Percentiles rank a stretch among this genome's conserved stretches.
Conservation (phyloP, 2,329 filamentous ascomycete species). For the Hymenoscyphus scutula region DNA sequence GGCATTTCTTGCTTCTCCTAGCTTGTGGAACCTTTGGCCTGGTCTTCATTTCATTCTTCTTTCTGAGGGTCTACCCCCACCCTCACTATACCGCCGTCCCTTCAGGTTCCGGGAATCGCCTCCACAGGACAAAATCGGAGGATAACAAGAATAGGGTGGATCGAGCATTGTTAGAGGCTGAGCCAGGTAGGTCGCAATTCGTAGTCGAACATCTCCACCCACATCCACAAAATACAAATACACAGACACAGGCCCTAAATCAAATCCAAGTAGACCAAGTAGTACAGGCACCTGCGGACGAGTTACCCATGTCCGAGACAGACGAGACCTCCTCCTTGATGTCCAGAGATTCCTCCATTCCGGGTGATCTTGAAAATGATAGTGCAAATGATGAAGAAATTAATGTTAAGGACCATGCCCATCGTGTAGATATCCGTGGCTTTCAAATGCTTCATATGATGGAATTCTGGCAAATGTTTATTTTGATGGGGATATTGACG, state of each 20-base stretch:
- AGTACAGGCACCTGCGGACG: conserved; percentile 30
- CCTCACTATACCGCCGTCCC: conserved; percentile 43
- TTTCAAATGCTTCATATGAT: conserved; percentile 66
- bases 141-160: conserved; percentile 42
- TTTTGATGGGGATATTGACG: conserved; percentile 83
- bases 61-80: conserved; percentile 71
- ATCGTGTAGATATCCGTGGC: conserved; percentile 88
- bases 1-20: conserved; percentile 75
- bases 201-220: conserved; percentile 33
- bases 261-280: conserved; percentile 29
- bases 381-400: conserved; percentile 45
- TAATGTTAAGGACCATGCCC: conserved; percentile 67
- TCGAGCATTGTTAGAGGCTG: conserved; percentile 42
- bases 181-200: conserved; percentile 63
- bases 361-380: conserved; percentile 43
- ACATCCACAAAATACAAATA: not conserved
- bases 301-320: conserved; percentile 39
- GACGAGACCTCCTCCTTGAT: conserved; percentile 83
- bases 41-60: conserved; percentile 76
- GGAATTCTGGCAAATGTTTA: conserved; percentile 90
- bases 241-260: conserved; percentile 32
- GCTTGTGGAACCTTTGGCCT: conserved; percentile 75
- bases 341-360: conserved; percentile 52
- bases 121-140: conserved; percentile 47
- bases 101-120: conserved; percentile 36